Percentiles rank a stretch among this genome's conserved stretches.
These are phyloP conservation scores for Mortierella sp. DNA, from an alignment of 371 early-diverging fungal genomes.

Conservation along the genomic window DNA sequence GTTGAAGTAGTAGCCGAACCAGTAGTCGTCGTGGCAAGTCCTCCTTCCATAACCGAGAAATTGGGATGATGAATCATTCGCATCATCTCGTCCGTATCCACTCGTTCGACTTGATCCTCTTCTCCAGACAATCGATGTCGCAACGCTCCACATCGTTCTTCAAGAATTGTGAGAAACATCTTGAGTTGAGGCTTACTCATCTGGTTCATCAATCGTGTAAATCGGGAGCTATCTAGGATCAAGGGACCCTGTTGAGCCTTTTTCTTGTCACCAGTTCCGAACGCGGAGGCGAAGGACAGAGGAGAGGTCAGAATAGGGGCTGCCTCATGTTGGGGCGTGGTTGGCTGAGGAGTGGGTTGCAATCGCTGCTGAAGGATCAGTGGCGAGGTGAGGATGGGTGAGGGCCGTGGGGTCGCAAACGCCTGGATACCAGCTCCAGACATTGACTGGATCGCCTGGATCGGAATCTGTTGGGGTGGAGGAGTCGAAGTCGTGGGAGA, in stretches of 20 bases:
- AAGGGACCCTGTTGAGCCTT: conserved; percentile 24
- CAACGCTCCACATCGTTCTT: conserved; percentile 49
- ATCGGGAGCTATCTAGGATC: conserved; percentile 47
- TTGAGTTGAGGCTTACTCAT: conserved; percentile 50
- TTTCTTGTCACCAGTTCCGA: not conserved
- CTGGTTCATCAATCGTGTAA: conserved; percentile 51
- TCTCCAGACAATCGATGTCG: conserved; percentile 50
- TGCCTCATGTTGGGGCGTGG: not conserved
- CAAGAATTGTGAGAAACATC: conserved; percentile 50
- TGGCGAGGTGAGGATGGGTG: not conserved
- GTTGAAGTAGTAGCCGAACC: not conserved
- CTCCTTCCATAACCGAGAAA: conserved; percentile 27
- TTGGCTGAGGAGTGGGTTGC: conserved; percentile 5
- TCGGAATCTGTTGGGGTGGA: too few species aligned
- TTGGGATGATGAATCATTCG: conserved; percentile 39
- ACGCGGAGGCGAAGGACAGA: too few species aligned
- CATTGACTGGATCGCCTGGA: not conserved
- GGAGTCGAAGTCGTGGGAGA: too few species aligned
- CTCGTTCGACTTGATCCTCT: conserved; percentile 32
- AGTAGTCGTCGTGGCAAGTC: not conserved
- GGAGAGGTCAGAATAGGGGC: too few species aligned
- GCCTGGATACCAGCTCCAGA: not conserved
- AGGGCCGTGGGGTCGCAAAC: too few species aligned
- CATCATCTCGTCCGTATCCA: conserved; percentile 51
- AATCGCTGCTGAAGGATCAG: conserved; percentile 8